Base-by-base conservation (phyloP, 2,329 filamentous ascomycete species). In the Rasamsonia emersonii region DNA sequence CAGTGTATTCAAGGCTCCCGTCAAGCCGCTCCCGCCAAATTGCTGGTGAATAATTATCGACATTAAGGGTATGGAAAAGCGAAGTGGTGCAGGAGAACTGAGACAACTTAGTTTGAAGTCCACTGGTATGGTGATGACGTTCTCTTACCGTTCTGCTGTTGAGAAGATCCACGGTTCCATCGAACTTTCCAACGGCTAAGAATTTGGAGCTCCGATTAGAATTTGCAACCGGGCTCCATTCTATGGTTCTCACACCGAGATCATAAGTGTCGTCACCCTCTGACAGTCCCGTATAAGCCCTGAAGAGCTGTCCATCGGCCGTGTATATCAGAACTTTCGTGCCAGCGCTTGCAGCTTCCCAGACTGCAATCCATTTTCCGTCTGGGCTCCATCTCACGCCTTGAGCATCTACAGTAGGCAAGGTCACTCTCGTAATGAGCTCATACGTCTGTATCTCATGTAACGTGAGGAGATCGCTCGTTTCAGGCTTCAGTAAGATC, bases 331-430 rank as follows among this genome's bases (percentile, higher is more conserved):
- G 52, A 8, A 76, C 47, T 33, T 62, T 67, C 19, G 67, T 68
- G 5, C 68, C 67, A 5, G 58, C 53, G 35, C 65, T 69, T 3
- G 71, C 60, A 18, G 67, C 54, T 43, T 77, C 75, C 61, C 73
- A 70, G 3, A 77, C 49, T 1, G 65, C 70, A 36, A 78, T 55
- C 75, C 75, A 79, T 37, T 62, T 59, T 3, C 74, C 73, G 50
- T 77, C 70, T 0, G 66, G 64, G 40, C 71, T 76, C 73, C 74
- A 79, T 46, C 67, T 70, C 20, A 79, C 33, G 0, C 68, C 70
- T 38, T 71, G 70, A 1, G 71, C 73, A 55, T 79, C 74, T 10
- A 62, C 47, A 2, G 72, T 76, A 2, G 68, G 43, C 5, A 72
- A 47, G 2, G 53, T 45, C 4, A 54, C 46, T 6, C 50, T 51